These are phyloP conservation scores for Globisporangium spiculum DNA, from an alignment of 352 stramenopile genomes.

Conservation along the genomic window DNA sequence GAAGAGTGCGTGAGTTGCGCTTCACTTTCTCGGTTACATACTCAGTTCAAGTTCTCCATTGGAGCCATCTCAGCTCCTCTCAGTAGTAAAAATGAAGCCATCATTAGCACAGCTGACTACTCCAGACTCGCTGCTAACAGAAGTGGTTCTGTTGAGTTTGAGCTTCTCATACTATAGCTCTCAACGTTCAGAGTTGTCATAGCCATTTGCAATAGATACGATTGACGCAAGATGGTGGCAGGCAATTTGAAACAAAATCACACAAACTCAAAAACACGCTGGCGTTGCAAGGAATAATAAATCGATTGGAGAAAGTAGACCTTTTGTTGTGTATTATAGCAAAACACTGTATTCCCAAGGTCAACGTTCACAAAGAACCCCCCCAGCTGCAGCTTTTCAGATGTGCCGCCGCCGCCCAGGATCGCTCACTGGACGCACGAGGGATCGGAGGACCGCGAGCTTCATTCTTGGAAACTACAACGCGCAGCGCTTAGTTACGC, in stretches of 20 bases:
- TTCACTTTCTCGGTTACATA: no score
- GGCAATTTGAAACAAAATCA: background rate
- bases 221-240: background rate
- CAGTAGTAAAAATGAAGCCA: no score
- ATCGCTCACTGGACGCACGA: background rate
- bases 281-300: background rate
- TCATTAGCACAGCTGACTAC: no score
- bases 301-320: slow-evolving; percentile 11
- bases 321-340: slow-evolving; percentile 12
- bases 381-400: slow-evolving; percentile 10
- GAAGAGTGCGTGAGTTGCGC: no score
- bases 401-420: slow-evolving; percentile 1
- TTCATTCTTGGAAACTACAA: slow-evolving; percentile 6
- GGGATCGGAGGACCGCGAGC: slow-evolving; percentile 6
- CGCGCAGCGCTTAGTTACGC: slow-evolving; percentile 45
- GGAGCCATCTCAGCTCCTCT: no score
- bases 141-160: no score
- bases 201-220: background rate
- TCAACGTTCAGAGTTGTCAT: no score
- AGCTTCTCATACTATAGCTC: no score
- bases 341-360: slow-evolving; percentile 7
- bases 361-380: slow-evolving; percentile 4
- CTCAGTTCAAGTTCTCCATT: background rate
- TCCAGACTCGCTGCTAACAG: no score
- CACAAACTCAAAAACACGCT: background rate